phyloP scores from a whole-genome alignment of 2,329 filamentous ascomycete genomes.

The Penicillium occitanis region DNA sequence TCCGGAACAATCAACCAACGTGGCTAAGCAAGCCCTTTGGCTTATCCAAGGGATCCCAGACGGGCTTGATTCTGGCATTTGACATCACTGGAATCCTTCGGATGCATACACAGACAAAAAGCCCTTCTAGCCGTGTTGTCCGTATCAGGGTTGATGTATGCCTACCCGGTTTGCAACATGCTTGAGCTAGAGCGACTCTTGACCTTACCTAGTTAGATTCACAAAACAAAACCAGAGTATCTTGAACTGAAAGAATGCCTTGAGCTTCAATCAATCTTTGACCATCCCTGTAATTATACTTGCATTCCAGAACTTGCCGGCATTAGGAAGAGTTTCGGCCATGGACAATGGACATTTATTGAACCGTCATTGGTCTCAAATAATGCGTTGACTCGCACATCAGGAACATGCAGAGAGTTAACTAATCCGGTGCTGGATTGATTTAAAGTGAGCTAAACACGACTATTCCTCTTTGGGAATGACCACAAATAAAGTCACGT shows the following conservation, averaged over 20 bases:
- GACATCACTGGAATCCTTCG: neutral
- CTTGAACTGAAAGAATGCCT: neutral
- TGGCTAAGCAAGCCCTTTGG: neutral
- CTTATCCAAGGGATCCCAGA: neutral
- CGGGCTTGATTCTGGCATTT: neutral
- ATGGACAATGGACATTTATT: neutral
- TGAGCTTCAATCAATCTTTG: neutral
- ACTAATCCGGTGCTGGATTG: too few species aligned
- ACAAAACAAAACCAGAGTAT: too few species aligned
- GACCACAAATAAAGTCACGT: constrained; percentile 6
- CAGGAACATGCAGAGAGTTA: neutral
- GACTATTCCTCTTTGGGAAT: constrained; percentile 1
- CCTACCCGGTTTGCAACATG: neutral
- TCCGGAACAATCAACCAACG: neutral
- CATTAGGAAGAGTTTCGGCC: neutral
- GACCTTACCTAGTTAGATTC: too few species aligned
- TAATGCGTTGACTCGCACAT: neutral
- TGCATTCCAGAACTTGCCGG: neutral
- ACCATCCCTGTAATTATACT: neutral
- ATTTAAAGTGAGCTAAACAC: neutral
- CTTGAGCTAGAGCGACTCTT: neutral
- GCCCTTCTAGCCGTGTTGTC: neutral
- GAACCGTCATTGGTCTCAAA: neutral
- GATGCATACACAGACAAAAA: neutral
- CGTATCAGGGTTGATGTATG: neutral